Base-by-base conservation (phyloP, 257 asterid species). In the Solanum commersonii region DNA sequence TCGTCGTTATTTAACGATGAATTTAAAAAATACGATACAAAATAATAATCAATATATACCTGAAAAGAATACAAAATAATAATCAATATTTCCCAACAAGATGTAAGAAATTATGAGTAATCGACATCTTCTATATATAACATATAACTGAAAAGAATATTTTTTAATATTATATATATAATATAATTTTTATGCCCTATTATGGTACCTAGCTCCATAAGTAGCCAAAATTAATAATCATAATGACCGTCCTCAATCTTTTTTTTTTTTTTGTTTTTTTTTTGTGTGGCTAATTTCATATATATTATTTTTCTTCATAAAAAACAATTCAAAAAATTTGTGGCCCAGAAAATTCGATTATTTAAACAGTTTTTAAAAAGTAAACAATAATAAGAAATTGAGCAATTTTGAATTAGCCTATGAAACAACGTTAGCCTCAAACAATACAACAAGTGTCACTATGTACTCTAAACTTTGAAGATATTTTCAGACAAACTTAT, bases 1-100 rank as follows among this genome's bases (percentile, higher is more conserved):
- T 49, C 0, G 0, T 15, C 3, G 3, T 49, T 49, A 49, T 15
- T 0, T 49, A 49, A 49, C 3, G 1, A 49, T 2, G 0, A 15
- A 49, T 49, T 49, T 15, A 49, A 49, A 49, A 0, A 15, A 49
- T 49, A 49, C 3, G 3, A 49, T 49, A 0, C 0, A 49, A 1
- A 5, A 49, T 49, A 49, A 49, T 49, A 49, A 49, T 5, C 3
- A 40, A 40, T 40, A 40, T 40, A 40, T 40, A 40, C 44, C 0
- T 40, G 12, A 40, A 40, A 40, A 40, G 44, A 40, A 40, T 40
- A 40, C 12, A 9, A 40, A 40, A 40, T 10, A 40, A 40, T 40
- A 40, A 40, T 40, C 44, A 40, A 40, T 40, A 40, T 9, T 15
- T 49, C 8, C 59, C 59, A 49, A 5, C 22, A 49, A 15, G 20